phyloP scores from a whole-genome alignment of 495 filamentous ascomycete species.

The Penicilliopsis zonata region DNA sequence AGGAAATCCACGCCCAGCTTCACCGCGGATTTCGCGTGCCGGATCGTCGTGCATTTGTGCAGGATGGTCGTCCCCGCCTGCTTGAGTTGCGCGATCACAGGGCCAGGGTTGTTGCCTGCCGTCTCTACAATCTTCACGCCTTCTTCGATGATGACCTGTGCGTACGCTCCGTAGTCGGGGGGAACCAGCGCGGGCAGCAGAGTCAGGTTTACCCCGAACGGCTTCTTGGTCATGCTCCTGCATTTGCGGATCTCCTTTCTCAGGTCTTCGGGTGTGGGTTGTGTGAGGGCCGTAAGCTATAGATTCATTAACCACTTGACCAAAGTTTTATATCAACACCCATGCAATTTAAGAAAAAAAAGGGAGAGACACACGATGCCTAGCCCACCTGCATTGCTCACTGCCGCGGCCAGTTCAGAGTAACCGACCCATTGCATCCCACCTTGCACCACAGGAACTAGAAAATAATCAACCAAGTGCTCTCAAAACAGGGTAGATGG shows the following conservation, averaged over 20 bases:
- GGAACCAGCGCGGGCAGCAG: conserved; percentile 82
- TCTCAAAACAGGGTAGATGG: not conserved
- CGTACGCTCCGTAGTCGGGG: conserved; percentile 87
- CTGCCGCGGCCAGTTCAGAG: conserved; percentile 85
- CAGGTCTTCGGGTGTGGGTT: conserved; percentile 84
- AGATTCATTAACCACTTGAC: not conserved
- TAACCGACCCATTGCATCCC: conserved; percentile 92
- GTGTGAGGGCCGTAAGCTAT: conserved; percentile 80
- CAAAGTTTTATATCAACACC: not conserved
- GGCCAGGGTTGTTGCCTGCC: conserved; percentile 86
- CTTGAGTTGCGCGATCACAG: conserved; percentile 84
- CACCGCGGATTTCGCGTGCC: conserved; percentile 82
- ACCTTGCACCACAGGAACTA: conserved; percentile 94
- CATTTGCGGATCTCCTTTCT: conserved; percentile 87
- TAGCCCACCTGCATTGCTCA: conserved; percentile 89
- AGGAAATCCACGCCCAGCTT: conserved; percentile 96
- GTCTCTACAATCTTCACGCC: conserved; percentile 94
- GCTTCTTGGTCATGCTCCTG: conserved; percentile 70
- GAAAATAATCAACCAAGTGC: conserved; percentile 8
- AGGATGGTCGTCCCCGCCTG: conserved; percentile 64
- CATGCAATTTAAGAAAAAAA: not conserved
- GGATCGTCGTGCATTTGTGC: conserved; percentile 96
- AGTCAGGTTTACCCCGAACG: conserved; percentile 94
- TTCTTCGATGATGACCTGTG: conserved; percentile 85
- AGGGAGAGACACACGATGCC: conserved; percentile 47